Percentiles rank a stretch among this genome's conserved stretches.
Evolutionary conservation across 768 basidiomycete species (phyloP).

Genomic region (Lanmaoa rubissima): DNA sequence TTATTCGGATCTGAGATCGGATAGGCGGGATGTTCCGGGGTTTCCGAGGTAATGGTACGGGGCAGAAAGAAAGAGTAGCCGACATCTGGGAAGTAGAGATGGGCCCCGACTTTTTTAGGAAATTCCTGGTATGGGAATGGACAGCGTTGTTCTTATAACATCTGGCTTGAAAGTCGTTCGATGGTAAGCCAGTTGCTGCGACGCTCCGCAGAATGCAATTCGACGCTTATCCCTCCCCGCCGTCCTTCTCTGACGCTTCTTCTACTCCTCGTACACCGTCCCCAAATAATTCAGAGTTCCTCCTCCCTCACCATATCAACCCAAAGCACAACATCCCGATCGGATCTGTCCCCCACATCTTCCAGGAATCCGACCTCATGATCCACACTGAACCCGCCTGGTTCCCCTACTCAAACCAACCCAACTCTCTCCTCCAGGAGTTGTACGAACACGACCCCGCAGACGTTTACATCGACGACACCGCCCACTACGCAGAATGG

Average conservation of each 20-base stretch:
- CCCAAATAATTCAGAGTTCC: conserved; percentile 44
- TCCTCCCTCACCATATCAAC: conserved; percentile 24
- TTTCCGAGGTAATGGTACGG: conserved; percentile 33
- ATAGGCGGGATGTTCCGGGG: conserved; percentile 33
- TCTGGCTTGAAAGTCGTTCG: conserved; percentile 7
- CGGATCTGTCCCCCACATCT: conserved; percentile 51
- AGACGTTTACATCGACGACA: conserved; percentile 36
- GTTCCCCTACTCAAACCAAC: conserved; percentile 34
- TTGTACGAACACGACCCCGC: conserved; percentile 60
- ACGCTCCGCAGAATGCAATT: conserved; percentile 46
- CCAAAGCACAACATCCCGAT: conserved; percentile 39
- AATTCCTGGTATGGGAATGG: conserved; percentile 22
- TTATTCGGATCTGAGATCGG: conserved; percentile 28
- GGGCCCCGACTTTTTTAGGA: conserved; percentile 18
- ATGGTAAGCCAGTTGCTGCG: conserved; percentile 21
- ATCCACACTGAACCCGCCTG: conserved; percentile 39
- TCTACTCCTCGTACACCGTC: conserved; percentile 73
- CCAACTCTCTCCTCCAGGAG: conserved; percentile 64
- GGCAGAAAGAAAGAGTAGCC: conserved; percentile 37
- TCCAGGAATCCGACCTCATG: conserved; percentile 40
- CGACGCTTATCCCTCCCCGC: conserved; percentile 52
- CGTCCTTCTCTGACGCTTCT: conserved; percentile 62
- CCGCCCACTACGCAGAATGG: conserved; percentile 36
- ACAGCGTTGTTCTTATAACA: conserved; percentile 37
- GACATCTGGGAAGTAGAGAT: conserved; percentile 36